Conservation (phyloP, 805 yeast genomes). For the Barnettozyma sp. region DNA sequence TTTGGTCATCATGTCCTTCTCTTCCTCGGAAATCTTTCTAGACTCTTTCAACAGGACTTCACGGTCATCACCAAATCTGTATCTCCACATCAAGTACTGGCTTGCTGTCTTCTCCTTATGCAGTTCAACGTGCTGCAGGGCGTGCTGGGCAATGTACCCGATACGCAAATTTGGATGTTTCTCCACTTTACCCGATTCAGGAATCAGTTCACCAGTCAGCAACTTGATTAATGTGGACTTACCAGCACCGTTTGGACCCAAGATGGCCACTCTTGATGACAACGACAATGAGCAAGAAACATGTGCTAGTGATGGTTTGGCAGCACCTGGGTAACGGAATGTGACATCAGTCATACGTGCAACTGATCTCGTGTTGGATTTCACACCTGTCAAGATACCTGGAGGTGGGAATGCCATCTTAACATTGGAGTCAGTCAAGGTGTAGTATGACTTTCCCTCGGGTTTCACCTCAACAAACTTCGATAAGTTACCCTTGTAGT, state of each 20-base stretch:
- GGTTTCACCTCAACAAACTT: slow-evolving; percentile 89
- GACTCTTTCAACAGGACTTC: slow-evolving; percentile 92
- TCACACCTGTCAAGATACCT: slow-evolving; percentile 95
- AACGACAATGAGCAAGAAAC: slow-evolving; percentile 88
- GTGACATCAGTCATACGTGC: slow-evolving; percentile 82
- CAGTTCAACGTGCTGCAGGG: slow-evolving; percentile 92
- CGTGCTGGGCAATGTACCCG: slow-evolving; percentile 98
- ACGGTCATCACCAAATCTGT: slow-evolving; percentile 95
- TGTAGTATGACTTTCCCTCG: slow-evolving; percentile 93
- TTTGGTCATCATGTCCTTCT: slow-evolving; percentile 68
- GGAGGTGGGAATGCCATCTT: slow-evolving; percentile 99
- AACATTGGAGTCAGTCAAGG: slow-evolving; percentile 85
- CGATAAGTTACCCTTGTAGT: slow-evolving; percentile 93
- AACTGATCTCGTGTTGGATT: slow-evolving; percentile 90
- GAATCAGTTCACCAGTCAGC: slow-evolving; percentile 85
- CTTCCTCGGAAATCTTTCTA: slow-evolving; percentile 76
- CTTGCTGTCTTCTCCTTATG: slow-evolving; percentile 98
- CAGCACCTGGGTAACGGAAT: slow-evolving; percentile 83
- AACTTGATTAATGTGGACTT: slow-evolving; percentile 92
- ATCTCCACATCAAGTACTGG: slow-evolving; percentile 98
- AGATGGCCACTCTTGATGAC: slow-evolving; percentile 93
- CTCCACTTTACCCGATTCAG: slow-evolving; percentile 84
- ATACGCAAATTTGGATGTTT: slow-evolving; percentile 97
- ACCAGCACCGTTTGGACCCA: slow-evolving; percentile 99
- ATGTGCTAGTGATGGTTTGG: slow-evolving; percentile 69